A percentile compares a stretch with the other conserved stretches of the same genome.
Evolutionary conservation across 495 filamentous ascomycete genomes (phyloP).

Genomic region (Baudoinia panamericana): DNA sequence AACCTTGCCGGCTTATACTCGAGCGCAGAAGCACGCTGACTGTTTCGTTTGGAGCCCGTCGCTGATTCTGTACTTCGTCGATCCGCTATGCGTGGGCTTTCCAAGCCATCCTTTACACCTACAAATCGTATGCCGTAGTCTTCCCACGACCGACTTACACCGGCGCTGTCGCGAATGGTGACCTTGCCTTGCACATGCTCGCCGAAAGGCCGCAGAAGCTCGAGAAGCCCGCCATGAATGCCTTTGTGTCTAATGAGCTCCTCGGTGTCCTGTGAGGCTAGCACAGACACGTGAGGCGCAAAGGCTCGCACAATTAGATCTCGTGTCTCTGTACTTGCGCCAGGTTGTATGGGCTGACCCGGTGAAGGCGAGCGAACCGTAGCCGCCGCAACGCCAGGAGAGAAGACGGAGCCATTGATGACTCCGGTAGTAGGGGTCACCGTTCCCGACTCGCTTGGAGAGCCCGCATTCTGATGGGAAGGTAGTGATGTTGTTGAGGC

Average conservation of each 20-base stretch:
- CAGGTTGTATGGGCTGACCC: neutral
- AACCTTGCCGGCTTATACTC: constrained; percentile 20
- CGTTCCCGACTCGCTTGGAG: constrained; percentile 23
- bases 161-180: constrained; percentile 76
- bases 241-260: constrained; percentile 72
- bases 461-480: constrained; percentile 10
- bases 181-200: constrained; percentile 79
- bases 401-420: constrained; percentile 28
- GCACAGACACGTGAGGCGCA: constrained; percentile 72
- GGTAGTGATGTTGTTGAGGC: constrained; percentile 30
- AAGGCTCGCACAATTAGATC: constrained; percentile 70
- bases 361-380: constrained; percentile 16
- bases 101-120: constrained; percentile 47
- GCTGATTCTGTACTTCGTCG: constrained; percentile 26
- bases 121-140: constrained; percentile 84
- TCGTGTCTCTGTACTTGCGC: constrained; percentile 44
- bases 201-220: constrained; percentile 81
- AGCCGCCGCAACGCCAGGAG: constrained; percentile 18
- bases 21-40: constrained; percentile 16
- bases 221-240: constrained; percentile 65
- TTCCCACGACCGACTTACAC: constrained; percentile 67
- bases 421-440: constrained; percentile 24
- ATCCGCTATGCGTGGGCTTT: constrained; percentile 33
- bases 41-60: constrained; percentile 20
- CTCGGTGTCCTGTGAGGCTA: constrained; percentile 72